Percentiles rank a stretch among this genome's conserved stretches.
These are phyloP conservation scores for Teunomyces cretensis DNA, from an alignment of 805 yeast species.

Conservation along the genomic window DNA sequence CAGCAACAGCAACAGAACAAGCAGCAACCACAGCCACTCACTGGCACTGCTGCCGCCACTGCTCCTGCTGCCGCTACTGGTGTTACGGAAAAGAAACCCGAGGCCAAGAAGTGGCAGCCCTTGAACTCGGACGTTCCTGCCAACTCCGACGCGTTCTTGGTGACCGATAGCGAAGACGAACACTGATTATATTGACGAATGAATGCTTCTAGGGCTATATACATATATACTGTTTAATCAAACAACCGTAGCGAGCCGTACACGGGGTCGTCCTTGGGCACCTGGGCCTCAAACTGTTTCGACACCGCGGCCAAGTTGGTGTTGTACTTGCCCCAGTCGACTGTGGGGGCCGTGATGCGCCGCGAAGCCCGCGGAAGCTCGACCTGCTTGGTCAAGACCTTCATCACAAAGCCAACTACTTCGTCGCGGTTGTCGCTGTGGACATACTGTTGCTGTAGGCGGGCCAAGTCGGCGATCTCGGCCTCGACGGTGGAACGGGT, in stretches of 20 bases:
- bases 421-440: conserved; percentile 19
- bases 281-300: conserved; percentile 13
- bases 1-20: conserved; percentile 3
- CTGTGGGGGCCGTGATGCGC: conserved; percentile 32
- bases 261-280: conserved; percentile 12
- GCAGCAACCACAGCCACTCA: neutral
- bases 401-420: conserved; percentile 31
- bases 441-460: conserved; percentile 22
- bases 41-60: too few species aligned
- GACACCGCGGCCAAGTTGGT: conserved; percentile 24
- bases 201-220: conserved; percentile 3
- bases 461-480: conserved; percentile 32
- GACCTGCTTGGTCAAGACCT: conserved; percentile 31
- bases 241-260: conserved; percentile 27
- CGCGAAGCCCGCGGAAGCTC: conserved; percentile 35
- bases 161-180: conserved; percentile 46
- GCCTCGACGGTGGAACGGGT: conserved; percentile 22
- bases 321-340: conserved; percentile 41
- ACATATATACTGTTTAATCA: conserved; percentile 10
- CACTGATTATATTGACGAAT: conserved; percentile 13
- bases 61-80: too few species aligned
- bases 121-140: conserved; percentile 39
- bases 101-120: conserved; percentile 36
- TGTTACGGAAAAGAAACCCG: conserved; percentile 3
- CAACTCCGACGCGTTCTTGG: conserved; percentile 43